Evolutionary conservation across 1,139 yeast genomes (phyloP).

Genomic region (Lipomyces yarrowii): DNA sequence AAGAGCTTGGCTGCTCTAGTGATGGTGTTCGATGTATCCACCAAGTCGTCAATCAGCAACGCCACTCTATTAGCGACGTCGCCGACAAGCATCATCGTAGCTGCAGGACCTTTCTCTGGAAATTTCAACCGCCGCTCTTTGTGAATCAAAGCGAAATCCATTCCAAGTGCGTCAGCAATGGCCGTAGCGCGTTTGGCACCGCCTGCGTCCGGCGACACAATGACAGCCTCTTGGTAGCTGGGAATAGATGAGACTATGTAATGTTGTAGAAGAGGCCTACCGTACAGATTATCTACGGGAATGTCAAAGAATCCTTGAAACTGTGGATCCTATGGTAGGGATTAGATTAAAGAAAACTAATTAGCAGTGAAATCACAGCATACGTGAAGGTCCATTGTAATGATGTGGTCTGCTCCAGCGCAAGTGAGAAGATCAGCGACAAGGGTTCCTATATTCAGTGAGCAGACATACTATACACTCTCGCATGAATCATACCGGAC

Average conservation of each 20-base stretch:
- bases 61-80: slow-evolving; percentile 87
- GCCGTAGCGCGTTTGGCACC: slow-evolving; percentile 97
- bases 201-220: slow-evolving; percentile 97
- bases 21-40: slow-evolving; percentile 91
- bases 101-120: slow-evolving; percentile 64
- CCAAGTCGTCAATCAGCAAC: slow-evolving; percentile 86
- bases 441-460: slow-evolving; percentile 50
- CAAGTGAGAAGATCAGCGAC: slow-evolving; percentile 85
- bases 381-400: slow-evolving; percentile 97
- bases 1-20: slow-evolving; percentile 88
- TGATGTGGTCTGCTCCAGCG: slow-evolving; percentile 95
- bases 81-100: slow-evolving; percentile 94
- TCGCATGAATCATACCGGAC: slow-evolving; percentile 62
- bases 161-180: slow-evolving; percentile 85
- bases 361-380: slow-evolving; percentile 1
- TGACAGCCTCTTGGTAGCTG: slow-evolving; percentile 68
- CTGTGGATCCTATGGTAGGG: slow-evolving; percentile 94
- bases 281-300: slow-evolving; percentile 94
- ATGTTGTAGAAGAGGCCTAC: slow-evolving; percentile 91
- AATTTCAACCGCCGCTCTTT: slow-evolving; percentile 71
- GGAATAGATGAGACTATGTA: slow-evolving; percentile 73
- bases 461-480: not conserved
- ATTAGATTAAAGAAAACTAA: slow-evolving; percentile 70
- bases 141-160: slow-evolving; percentile 92
- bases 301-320: slow-evolving; percentile 96